These are phyloP conservation scores for Metschnikowia hibisci DNA, from an alignment of 805 yeast genomes.

Conservation along the genomic window DNA sequence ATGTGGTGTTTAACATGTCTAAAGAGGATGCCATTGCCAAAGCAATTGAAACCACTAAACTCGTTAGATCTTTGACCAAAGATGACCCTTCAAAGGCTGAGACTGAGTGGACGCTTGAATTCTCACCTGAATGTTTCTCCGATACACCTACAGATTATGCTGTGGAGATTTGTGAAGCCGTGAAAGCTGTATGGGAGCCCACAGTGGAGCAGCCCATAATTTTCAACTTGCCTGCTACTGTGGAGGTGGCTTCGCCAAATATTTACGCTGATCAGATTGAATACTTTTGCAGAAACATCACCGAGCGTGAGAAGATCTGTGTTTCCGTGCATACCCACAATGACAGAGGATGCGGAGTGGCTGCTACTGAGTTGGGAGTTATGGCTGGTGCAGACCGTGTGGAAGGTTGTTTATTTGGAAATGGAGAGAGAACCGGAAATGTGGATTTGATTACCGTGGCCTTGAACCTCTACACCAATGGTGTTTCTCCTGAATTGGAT, in stretches of 20 bases:
- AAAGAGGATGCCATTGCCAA: conserved; percentile 61
- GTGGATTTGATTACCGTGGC: conserved; percentile 76
- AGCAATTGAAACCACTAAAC: conserved; percentile 67
- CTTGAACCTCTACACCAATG: conserved; percentile 73
- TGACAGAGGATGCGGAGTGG: conserved; percentile 82
- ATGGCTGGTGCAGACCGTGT: conserved; percentile 85
- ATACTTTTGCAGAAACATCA: conserved; percentile 62
- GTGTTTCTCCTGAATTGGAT: conserved; percentile 67
- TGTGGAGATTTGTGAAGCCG: conserved; percentile 75
- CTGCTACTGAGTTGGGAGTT: conserved; percentile 72
- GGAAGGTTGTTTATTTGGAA: conserved; percentile 79
- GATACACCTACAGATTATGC: conserved; percentile 75
- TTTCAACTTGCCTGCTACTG: conserved; percentile 78
- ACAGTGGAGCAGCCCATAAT: conserved; percentile 69
- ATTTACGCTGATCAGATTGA: conserved; percentile 79
- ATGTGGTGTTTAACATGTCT: conserved; percentile 70
- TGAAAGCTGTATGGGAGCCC: conserved; percentile 75
- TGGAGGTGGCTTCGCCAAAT: conserved; percentile 72
- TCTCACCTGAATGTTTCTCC: conserved; percentile 75
- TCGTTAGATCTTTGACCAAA: conserved; percentile 66
- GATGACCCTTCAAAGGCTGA: conserved; percentile 64
- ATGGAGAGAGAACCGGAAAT: conserved; percentile 84
- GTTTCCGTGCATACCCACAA: conserved; percentile 74
- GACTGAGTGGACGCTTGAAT: conserved; percentile 69
- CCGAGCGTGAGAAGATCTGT: conserved; percentile 67